phyloP scores from a whole-genome alignment of 2,329 filamentous ascomycete genomes.

The Fusarium globosum region DNA sequence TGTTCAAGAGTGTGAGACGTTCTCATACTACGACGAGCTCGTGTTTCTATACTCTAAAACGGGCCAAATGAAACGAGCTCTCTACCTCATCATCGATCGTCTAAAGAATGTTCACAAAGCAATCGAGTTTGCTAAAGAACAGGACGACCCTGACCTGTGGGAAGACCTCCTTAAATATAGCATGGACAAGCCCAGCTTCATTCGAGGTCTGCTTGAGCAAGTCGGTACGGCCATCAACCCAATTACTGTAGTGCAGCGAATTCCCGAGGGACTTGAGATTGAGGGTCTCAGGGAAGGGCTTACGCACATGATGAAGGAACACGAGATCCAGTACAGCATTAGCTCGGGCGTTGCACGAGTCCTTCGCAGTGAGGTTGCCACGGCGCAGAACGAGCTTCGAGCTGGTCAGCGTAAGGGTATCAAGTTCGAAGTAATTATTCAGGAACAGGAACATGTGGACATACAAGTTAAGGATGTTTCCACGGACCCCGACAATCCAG shows the following conservation, averaged over 20 bases:
- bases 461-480: slow-evolving; percentile 55
- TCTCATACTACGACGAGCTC: slow-evolving; percentile 89
- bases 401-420: slow-evolving; percentile 85
- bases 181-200: slow-evolving; percentile 98
- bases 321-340: slow-evolving; percentile 95
- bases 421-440: slow-evolving; percentile 80
- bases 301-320: slow-evolving; percentile 91
- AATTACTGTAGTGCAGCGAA: slow-evolving; percentile 87
- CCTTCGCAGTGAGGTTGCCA: slow-evolving; percentile 85
- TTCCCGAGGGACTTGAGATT: slow-evolving; percentile 93
- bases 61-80: slow-evolving; percentile 89
- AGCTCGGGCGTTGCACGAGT: slow-evolving; percentile 89
- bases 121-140: slow-evolving; percentile 93
- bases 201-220: slow-evolving; percentile 89
- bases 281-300: slow-evolving; percentile 89
- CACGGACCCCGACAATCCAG: slow-evolving; percentile 41
- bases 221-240: slow-evolving; percentile 95
- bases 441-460: slow-evolving; percentile 56
- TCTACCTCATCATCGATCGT: slow-evolving; percentile 94
- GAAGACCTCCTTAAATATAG: slow-evolving; percentile 93
- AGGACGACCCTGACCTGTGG: slow-evolving; percentile 93
- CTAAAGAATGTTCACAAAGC: slow-evolving; percentile 91
- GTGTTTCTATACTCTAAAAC: slow-evolving; percentile 96
- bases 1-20: slow-evolving; percentile 81
- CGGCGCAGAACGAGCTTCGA: slow-evolving; percentile 83